These are phyloP conservation scores for Colletotrichum sp. DNA, from an alignment of 2,329 filamentous ascomycete species.

Conservation along the genomic window DNA sequence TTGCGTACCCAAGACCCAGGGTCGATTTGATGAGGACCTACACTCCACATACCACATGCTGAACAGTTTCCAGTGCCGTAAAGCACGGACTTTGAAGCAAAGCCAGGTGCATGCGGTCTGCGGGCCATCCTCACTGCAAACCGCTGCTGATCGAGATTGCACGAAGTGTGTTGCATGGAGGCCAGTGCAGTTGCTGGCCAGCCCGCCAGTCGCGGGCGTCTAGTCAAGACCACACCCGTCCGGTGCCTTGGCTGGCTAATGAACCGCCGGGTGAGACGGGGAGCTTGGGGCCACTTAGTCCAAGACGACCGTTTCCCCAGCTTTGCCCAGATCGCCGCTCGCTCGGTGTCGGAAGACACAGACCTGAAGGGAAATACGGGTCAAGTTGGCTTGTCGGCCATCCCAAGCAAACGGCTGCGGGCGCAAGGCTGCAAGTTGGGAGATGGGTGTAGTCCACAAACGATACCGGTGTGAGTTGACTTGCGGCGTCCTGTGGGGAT, in stretches of 20 bases:
- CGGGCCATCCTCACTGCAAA: not conserved
- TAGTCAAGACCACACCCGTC: not conserved
- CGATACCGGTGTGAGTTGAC: not conserved
- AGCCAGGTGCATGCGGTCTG: not conserved
- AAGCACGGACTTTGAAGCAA: not conserved
- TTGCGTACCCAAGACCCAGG: not conserved
- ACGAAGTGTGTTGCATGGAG: not conserved
- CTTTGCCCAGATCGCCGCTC: not conserved
- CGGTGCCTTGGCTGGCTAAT: not conserved
- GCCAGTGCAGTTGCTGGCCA: not conserved
- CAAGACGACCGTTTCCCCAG: not conserved
- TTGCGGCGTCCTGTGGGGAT: not conserved
- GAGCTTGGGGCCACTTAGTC: not conserved
- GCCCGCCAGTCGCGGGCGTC: not conserved
- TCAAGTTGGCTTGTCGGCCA: not conserved
- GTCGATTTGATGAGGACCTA: constrained; percentile 8
- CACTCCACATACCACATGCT: constrained; percentile 9
- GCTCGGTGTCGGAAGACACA: not conserved
- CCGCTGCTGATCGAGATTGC: not conserved
- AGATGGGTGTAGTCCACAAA: not conserved
- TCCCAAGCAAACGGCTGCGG: not conserved
- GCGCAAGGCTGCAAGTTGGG: not conserved
- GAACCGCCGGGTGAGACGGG: not conserved
- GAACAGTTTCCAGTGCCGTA: not conserved
- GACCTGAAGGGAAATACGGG: not conserved